Evolutionary conservation across 2,329 filamentous ascomycete species (phyloP), one percentile per base, ranked within the genome.

Genomic region (Fusarium sp.): DNA sequence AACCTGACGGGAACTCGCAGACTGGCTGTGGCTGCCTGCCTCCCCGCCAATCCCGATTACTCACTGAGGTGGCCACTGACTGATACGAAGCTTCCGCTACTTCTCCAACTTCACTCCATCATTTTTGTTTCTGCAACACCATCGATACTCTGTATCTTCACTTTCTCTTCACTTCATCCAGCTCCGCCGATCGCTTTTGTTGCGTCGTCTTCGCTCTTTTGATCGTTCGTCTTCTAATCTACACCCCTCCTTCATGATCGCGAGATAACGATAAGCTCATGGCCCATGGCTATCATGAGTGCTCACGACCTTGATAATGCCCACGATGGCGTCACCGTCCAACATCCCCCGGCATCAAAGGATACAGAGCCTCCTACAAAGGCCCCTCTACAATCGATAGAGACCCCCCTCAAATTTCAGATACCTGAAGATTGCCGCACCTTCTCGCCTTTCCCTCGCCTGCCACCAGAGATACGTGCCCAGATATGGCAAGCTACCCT

Each of bases 381-480:
- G 14, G 9, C 29, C 2, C 31, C 48, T 21, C 11, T 54, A 5
- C 25, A 54, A 4, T 60, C 42, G 4, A 58, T 57, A 48, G 60
- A 57, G 6, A 21, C 41, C 14, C 60, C 66, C 16, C 51, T 82
- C 60, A 80, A 76, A 38, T 83, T 82, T 54, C 42, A 78, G 10
- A 72, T 82, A 35, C 81, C 80, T 10, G 58, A 75, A 25, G 63
- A 75, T 33, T 82, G 72, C 29, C 79, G 79, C 39, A 73, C 57
- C 31, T 83, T 83, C 61, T 52, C 70, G 7, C 76, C 73, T 7
- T 83, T 83, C 60, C 37, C 71, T 19, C 74, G 68, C n/a, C 67
- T 83, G n/a, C 81, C 81, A 3, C 63, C 77, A 7, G 81, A 83
- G 60, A 75, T 83, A 14, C 81, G 81, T 35, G 73, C 78, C 33